Conservation (phyloP, 2,329 filamentous ascomycete species). For the Ascochyta clinopodiicola region DNA sequence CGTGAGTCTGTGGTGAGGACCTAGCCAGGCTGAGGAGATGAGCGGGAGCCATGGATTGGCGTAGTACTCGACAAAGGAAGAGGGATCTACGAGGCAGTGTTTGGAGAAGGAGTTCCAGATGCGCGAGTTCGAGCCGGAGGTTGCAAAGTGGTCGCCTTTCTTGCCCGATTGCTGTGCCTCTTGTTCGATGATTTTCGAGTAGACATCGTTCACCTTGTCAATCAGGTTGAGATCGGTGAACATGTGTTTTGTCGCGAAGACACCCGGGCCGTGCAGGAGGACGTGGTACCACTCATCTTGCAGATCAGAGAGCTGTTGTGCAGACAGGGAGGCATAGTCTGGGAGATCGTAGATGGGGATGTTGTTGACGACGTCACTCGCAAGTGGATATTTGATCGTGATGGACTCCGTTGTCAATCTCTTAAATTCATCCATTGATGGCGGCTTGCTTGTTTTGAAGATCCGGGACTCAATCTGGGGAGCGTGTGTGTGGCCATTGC, state of each 20-base stretch:
- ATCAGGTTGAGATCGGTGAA: conserved; percentile 51
- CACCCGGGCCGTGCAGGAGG: conserved; percentile 63
- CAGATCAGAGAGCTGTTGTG: conserved; percentile 47
- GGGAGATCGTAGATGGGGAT: conserved; percentile 63
- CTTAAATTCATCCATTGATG: conserved; percentile 55
- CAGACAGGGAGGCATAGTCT: conserved; percentile 43
- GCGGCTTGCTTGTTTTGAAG: conserved; percentile 37
- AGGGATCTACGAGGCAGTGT: conserved; percentile 60
- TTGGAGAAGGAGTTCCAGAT: conserved; percentile 73
- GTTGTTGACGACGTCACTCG: conserved; percentile 55
- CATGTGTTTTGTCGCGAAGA: conserved; percentile 63
- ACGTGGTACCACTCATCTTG: conserved; percentile 68
- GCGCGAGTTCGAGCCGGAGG: conserved; percentile 62
- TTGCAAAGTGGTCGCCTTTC: conserved; percentile 68
- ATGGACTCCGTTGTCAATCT: conserved; percentile 53
- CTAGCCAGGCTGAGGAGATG: conserved; percentile 64
- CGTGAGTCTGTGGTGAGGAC: conserved; percentile 66
- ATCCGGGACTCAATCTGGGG: conserved; percentile 32
- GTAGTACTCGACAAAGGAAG: conserved; percentile 64
- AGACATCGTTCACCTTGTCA: conserved; percentile 33
- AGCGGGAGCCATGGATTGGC: conserved; percentile 64
- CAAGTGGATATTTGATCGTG: conserved; percentile 55
- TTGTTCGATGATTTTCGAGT: conserved; percentile 48
- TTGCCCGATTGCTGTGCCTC: conserved; percentile 55
- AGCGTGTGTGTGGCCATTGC: background rate